Base-by-base conservation (phyloP, 148 eudicot species). In the Rheum nobile region DNA sequence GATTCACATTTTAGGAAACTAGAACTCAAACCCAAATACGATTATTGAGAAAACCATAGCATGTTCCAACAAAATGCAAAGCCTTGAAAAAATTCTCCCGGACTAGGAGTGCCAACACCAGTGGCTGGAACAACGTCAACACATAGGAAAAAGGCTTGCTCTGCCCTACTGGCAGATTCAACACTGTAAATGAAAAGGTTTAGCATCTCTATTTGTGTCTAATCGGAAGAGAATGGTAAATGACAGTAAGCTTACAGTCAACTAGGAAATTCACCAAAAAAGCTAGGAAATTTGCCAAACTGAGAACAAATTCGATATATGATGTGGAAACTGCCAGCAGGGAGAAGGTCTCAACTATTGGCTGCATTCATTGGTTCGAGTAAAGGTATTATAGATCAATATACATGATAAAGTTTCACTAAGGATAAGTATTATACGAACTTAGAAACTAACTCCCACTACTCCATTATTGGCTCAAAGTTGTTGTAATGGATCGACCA, bases 11-110 rank as follows among this genome's bases (percentile, higher is more conserved):
- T 41, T 41, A 41, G 11, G 10, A 41, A 41, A 41, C 43, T 41
- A 41, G 43, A 41, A 41, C 43, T 41, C 43, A 41, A 41, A 41
- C 5, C 43, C 2, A 41, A 4, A 41, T 2, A 8, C 10, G 43
- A 8, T n/a, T n/a, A n/a, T n/a, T n/a, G n/a, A n/a, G n/a, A n/a
- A n/a, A n/a, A n/a, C n/a, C n/a, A n/a, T 37, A 41, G 11, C 2
- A 95, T 4, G 98, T 90, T 81, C 97, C 98, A 32, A 96, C 98
- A 75, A 95, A 91, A 84, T 95, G 97, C 84, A 95, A 76, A 21
- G 97, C 97, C 85, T 91, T 90, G 88, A 95, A 95, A 83, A 94
- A 95, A 55, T 91, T 89, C 61, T 91, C 96, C 0, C 97, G 98
- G 74, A 91, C 93, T 32, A 91, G 82, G 79, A 86, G 70, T 22